Evolutionary conservation across 305 asterid species (phyloP), one percentile per base, ranked within the genome.

Genomic region (Nicotiana rustica): DNA sequence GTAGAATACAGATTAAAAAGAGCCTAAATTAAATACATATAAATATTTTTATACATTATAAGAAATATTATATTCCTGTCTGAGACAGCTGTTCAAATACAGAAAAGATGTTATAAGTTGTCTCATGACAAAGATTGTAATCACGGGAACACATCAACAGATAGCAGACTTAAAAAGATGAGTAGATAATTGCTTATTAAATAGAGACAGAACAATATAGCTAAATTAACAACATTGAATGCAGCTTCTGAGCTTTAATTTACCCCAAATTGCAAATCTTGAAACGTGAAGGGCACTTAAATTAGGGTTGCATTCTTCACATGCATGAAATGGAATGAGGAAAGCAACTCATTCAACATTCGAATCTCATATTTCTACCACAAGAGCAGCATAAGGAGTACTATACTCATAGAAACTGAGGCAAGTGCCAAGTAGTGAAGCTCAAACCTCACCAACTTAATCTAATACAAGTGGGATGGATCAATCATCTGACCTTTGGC

Each of bases 401-500:
- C 2, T 52, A 13, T 52, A 3, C 15, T 1, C 17, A 14, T 3
- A 14, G 6, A 52, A 52, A 52, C 15, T 4, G 15, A 52, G 59
- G 59, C 59, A 12, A 52, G 59, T 52, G 6, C 59, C 59, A 52
- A 10, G 59, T 52, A 52, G 15, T 52, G 59, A 52, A 52, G 15
- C 59, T 52, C 59, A 52, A 10, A 52, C n/a, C 59, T 2, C 59
- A 52, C 59, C 59, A 52, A 52, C 2, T 52, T 52, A 52, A 29
- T 59, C 25, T 65, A 15, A 67, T 6, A 66, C 13, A 83, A 4
- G 41, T 41, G 25, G 75, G 6, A 12, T 6, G 8, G 59, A 38
- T 67, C 73, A 67, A 25, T 25, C 21, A 76, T 14, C 82, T 69
- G 70, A 93, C 96, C 98, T 96, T 88, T 90, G 38, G 84, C 90